Conservation (phyloP, 2,329 filamentous ascomycete genomes). For the Fusarium buxicola region DNA sequence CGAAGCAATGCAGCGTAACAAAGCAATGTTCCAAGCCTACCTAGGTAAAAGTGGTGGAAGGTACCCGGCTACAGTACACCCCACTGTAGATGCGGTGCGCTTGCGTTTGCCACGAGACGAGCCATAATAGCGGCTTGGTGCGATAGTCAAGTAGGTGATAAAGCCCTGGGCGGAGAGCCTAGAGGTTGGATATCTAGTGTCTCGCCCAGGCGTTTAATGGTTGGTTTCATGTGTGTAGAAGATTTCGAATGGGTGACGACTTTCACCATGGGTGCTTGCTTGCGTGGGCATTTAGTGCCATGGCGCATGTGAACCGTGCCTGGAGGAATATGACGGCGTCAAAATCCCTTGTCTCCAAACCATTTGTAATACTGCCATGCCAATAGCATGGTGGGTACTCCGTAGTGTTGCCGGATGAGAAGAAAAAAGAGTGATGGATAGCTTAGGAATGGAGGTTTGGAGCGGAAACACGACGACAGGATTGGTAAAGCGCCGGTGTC, state of each 20-base stretch:
- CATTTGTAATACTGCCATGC: conserved; percentile 43
- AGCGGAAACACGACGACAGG: conserved; percentile 27
- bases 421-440: conserved; percentile 12
- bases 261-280: background rate
- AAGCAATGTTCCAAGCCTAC: conserved; percentile 21
- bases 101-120: conserved; percentile 31
- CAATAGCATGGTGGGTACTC: conserved; percentile 22
- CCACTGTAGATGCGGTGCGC: conserved; percentile 24
- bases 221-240: conserved; percentile 23
- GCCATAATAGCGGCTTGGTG: conserved; percentile 8
- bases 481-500: conserved; percentile 34
- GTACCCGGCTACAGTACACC: background rate
- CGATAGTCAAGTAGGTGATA: background rate
- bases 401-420: conserved; percentile 30
- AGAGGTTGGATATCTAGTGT: background rate
- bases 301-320: conserved; percentile 8
- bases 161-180: background rate
- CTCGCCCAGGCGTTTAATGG: conserved; percentile 10
- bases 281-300: background rate
- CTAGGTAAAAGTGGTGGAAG: conserved; percentile 14
- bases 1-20: conserved; percentile 29
- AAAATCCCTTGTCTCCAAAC: conserved; percentile 15
- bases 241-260: conserved; percentile 1
- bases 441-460: conserved; percentile 19
- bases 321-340: conserved; percentile 20